Percentiles rank a stretch among this genome's conserved stretches.
phyloP scores from a whole-genome alignment of 805 yeast genomes.

The Barnettozyma sucrosica region DNA sequence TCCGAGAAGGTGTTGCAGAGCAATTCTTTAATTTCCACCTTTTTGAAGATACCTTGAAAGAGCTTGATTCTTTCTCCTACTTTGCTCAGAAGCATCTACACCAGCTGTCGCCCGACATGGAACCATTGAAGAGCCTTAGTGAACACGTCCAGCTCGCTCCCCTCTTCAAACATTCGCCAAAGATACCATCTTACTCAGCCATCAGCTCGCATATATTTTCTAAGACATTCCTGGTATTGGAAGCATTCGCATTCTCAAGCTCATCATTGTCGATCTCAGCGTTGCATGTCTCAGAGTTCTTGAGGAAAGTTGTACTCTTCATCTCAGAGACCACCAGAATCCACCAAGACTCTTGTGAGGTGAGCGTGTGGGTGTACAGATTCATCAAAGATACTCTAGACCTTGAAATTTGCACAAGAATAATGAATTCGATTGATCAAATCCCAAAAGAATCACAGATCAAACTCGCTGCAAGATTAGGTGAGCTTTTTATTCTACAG shows the following conservation, averaged over 20 bases:
- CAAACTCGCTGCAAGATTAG: conserved; percentile 35
- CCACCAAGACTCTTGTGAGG: conserved; percentile 22
- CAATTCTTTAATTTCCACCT: conserved; percentile 51
- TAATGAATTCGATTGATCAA: conserved; percentile 16
- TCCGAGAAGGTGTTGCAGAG: conserved; percentile 46
- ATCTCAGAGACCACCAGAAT: conserved; percentile 33
- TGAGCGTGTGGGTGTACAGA: conserved; percentile 37
- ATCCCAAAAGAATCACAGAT: conserved; percentile 21
- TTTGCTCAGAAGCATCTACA: conserved; percentile 24
- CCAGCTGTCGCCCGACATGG: background rate
- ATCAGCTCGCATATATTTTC: conserved; percentile 30
- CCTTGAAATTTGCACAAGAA: conserved; percentile 15
- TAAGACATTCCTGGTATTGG: conserved; percentile 32
- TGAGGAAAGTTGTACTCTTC: conserved; percentile 30
- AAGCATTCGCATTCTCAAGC: conserved; percentile 32
- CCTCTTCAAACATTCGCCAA: background rate
- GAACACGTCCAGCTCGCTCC: background rate
- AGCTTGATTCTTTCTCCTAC: conserved; percentile 41
- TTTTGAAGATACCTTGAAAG: conserved; percentile 51
- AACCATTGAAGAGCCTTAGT: background rate
- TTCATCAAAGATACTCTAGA: conserved; percentile 37
- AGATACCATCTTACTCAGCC: conserved; percentile 8
- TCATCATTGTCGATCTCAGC: conserved; percentile 37
- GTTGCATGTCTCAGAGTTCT: conserved; percentile 34
- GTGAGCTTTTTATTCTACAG: conserved; percentile 43